A percentile compares a stretch with the other conserved stretches of the same genome.
Evolutionary conservation across 768 basidiomycete genomes (phyloP).

Genomic region (Guyanaporus albipodus): DNA sequence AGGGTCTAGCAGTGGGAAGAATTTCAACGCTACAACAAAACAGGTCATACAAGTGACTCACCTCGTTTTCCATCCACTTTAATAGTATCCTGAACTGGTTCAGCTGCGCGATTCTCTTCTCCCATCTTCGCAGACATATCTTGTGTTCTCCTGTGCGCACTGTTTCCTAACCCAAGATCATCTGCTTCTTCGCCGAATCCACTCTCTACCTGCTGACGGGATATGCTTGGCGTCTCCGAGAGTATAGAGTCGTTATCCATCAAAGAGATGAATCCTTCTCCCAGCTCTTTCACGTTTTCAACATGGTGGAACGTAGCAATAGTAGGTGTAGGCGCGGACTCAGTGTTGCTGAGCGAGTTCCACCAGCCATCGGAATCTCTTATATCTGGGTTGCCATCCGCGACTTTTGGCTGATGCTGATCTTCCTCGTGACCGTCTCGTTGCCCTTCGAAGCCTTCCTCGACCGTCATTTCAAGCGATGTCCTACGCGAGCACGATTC

Average conservation of each 20-base stretch:
- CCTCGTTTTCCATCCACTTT: slow-evolving; percentile 32
- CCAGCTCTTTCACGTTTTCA: slow-evolving; percentile 39
- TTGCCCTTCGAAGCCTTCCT: slow-evolving; percentile 21
- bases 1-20: slow-evolving; percentile 1
- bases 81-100: slow-evolving; percentile 16
- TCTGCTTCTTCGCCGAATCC: slow-evolving; percentile 61
- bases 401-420: slow-evolving; percentile 3
- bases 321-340: slow-evolving; percentile 57
- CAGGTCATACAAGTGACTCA: slow-evolving; percentile 5
- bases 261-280: slow-evolving; percentile 73
- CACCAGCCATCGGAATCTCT: slow-evolving; percentile 57
- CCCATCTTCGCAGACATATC: slow-evolving; percentile 26
- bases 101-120: slow-evolving; percentile 20
- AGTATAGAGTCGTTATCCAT: slow-evolving; percentile 67
- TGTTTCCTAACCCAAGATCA: slow-evolving; percentile 90
- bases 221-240: slow-evolving; percentile 31
- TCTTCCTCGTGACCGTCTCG: slow-evolving; percentile 7
- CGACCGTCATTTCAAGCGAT: slow-evolving; percentile 29
- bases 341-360: slow-evolving; percentile 45
- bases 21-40: background rate
- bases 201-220: slow-evolving; percentile 10
- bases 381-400: slow-evolving; percentile 32
- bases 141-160: slow-evolving; percentile 37
- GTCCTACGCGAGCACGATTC: slow-evolving; percentile 26
- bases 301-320: slow-evolving; percentile 60